Conservation (phyloP, 257 asterid species). For the Nicotiana otophora region DNA sequence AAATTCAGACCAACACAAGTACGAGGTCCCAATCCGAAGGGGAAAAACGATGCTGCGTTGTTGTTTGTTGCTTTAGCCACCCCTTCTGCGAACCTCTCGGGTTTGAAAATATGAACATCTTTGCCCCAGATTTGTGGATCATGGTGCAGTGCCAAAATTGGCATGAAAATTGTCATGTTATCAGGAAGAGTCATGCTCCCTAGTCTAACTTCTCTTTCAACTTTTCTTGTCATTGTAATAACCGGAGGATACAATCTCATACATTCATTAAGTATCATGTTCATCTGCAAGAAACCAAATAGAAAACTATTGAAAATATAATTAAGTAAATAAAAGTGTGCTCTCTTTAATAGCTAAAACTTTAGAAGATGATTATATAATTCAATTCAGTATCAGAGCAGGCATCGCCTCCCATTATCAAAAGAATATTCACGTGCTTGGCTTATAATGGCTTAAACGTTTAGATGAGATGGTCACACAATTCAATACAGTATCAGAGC, state of each 20-base stretch:
- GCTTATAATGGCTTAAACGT: too few species aligned
- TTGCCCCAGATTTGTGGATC: conserved; percentile 46
- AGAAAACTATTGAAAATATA: not conserved
- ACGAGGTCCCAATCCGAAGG: conserved; percentile 54
- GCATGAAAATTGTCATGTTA: conserved; percentile 31
- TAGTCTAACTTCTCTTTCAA: conserved; percentile 26
- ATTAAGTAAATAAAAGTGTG: not conserved
- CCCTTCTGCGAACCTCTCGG: conserved; percentile 51
- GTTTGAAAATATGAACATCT: conserved; percentile 46
- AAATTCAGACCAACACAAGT: conserved; percentile 60
- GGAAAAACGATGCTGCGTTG: conserved; percentile 40
- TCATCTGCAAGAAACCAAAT: conserved; percentile 30
- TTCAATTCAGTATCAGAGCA: not conserved
- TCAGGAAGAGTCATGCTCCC: conserved; percentile 33
- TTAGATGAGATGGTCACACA: not conserved
- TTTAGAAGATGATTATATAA: not conserved
- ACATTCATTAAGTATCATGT: conserved; percentile 59
- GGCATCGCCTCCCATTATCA: too few species aligned
- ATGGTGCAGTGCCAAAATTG: conserved; percentile 41
- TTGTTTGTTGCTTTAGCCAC: conserved; percentile 55
- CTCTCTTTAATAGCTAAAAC: not conserved
- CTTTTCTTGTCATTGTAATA: conserved; percentile 38
- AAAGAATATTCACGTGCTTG: too few species aligned
- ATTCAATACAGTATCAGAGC: not conserved
- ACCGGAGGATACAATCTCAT: conserved; percentile 54